Conservation (phyloP, 2,329 filamentous ascomycete species). For the Fusarium sublunatum region DNA sequence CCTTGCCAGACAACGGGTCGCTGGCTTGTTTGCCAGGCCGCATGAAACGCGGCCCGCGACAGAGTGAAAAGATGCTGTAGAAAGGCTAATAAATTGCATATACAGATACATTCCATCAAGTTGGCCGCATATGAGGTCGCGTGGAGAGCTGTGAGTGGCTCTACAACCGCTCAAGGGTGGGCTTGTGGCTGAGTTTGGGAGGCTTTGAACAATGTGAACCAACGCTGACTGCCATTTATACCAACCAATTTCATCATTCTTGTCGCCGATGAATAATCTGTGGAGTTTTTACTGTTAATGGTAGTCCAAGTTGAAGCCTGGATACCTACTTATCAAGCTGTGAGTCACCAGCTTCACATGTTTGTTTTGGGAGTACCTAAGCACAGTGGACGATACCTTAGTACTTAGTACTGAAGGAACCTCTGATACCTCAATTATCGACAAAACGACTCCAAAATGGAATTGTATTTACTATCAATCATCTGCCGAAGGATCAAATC, state of each 20-base stretch:
- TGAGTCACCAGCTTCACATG: too few species aligned
- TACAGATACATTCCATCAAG: conserved; percentile 4
- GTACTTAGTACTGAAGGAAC: too few species aligned
- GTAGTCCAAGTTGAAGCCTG: too few species aligned
- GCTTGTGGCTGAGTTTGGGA: conserved; percentile 40
- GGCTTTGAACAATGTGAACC: conserved; percentile 39
- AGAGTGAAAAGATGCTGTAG: conserved; percentile 2
- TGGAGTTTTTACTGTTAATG: neutral
- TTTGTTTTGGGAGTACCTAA: too few species aligned
- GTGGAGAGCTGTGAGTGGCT: conserved; percentile 39
- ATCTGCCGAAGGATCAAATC: conserved; percentile 27
- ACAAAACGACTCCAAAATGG: neutral
- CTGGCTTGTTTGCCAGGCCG: conserved; percentile 14
- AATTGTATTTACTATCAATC: conserved; percentile 9
- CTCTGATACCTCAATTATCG: neutral
- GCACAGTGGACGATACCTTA: too few species aligned
- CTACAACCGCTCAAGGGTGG: conserved; percentile 35
- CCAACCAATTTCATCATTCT: neutral
- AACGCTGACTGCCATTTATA: conserved; percentile 14
- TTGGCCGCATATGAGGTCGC: conserved; percentile 27
- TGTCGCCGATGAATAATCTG: neutral
- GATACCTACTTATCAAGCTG: too few species aligned
- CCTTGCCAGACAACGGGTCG: conserved; percentile 32
- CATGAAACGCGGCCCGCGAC: conserved; percentile 22
- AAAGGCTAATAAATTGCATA: conserved; percentile 12